phyloP scores from a whole-genome alignment of 2,329 filamentous ascomycete genomes.

The Cladophialophora chaetospira region DNA sequence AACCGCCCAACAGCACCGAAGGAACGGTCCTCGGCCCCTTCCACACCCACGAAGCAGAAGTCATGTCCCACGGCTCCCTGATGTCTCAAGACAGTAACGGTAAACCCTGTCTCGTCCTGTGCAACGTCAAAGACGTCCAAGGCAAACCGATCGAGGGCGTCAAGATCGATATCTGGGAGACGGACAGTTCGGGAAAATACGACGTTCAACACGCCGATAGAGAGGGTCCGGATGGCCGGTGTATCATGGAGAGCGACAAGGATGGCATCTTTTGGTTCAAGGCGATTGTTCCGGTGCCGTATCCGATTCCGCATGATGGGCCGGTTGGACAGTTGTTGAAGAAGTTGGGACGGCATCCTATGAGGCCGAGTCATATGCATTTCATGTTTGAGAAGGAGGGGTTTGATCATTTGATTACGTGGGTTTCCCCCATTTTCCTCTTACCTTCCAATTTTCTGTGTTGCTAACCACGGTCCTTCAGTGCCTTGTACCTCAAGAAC shows the following conservation, averaged over 20 bases:
- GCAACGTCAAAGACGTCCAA: conserved; percentile 66
- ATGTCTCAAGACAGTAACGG: conserved; percentile 72
- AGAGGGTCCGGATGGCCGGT: conserved; percentile 68
- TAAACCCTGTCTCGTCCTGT: conserved; percentile 71
- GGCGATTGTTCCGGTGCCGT: conserved; percentile 80
- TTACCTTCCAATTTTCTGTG: neutral
- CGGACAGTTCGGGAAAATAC: conserved; percentile 76
- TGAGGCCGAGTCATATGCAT: conserved; percentile 77
- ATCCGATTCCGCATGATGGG: conserved; percentile 81
- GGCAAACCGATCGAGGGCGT: conserved; percentile 66
- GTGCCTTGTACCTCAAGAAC: conserved; percentile 36
- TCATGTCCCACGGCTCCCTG: conserved; percentile 53
- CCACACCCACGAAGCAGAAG: conserved; percentile 75
- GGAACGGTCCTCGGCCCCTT: conserved; percentile 81
- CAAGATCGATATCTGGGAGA: conserved; percentile 83
- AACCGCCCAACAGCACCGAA: conserved; percentile 69
- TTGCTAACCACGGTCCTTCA: conserved; percentile 40
- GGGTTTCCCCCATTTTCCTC: conserved; percentile 64
- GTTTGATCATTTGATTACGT: conserved; percentile 82
- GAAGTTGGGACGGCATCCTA: conserved; percentile 71
- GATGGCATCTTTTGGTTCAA: conserved; percentile 82
- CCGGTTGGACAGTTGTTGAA: conserved; percentile 74
- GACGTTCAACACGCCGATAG: conserved; percentile 74
- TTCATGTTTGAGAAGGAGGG: conserved; percentile 85
- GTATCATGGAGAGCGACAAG: conserved; percentile 68